Base-by-base conservation (phyloP, 2,329 filamentous ascomycete genomes). In the Colletotrichum navitas region DNA sequence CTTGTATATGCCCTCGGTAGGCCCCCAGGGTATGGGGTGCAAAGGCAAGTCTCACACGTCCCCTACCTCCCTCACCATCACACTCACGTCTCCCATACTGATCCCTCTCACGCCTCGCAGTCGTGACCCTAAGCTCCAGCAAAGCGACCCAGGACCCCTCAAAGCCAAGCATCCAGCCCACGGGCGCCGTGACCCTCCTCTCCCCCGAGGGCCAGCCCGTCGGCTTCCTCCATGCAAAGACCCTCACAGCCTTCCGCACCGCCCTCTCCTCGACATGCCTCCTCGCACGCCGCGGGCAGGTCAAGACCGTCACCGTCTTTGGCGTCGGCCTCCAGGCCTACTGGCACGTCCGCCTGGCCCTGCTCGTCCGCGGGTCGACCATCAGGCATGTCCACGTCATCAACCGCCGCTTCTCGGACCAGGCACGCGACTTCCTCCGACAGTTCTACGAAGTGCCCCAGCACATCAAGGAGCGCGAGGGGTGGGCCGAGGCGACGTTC, bases 271-370 rank as follows among this genome's bases (percentile, higher is more conserved):
- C 91, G 5, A 88, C 91, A 65, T 90, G 91, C 34, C 85, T 94
- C 0, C 85, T 94, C 43, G 80, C 82, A 26, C 88, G 87, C 47
- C 93, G 95, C 67, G 85, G 88, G 66, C 87, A 88, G 36, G 91
- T 97, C 52, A 91, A 92, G 78, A 93, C 91, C 18, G 79, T 98
- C 14, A 91, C 92, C 18, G 92, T 97, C 64, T 98, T 98, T 79
- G 95, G 95, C 32, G 91, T 92, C 43, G 95, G 95, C 56, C 90
- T 92, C 76, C 95, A 98, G 83, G 95, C 95, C 16, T 97, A 95
- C 83, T 98, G 95, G 95, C 95, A 98, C 79, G 90, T 97, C 54
- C 91, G 94, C 0, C 87, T 98, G 5, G 92, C 95, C 0, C 86
- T 98, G 14, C 86, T 95, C 74, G 86, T 96, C 61, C 92, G 88